Evolutionary conservation across 2,329 filamentous ascomycete genomes (phyloP), one percentile per base, ranked within the genome.

Genomic region (Cryphonectria naterciae): DNA sequence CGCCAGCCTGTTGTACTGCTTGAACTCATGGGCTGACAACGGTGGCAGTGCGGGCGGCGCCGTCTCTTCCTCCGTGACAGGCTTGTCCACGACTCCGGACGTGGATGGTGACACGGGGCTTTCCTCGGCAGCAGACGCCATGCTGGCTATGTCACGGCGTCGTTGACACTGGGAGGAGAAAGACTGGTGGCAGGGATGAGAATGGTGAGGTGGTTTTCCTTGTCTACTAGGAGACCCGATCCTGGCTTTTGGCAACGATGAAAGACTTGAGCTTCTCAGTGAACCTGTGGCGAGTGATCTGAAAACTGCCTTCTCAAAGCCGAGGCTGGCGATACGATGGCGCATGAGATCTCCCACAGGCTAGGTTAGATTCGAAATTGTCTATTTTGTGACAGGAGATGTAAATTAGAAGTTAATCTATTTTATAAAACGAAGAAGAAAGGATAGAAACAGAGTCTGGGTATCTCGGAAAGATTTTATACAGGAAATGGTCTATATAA

Each of bases 1-100:
- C 0, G 92, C 90, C 77, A 94, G 82, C n/a, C 85, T 85, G 81
- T 95, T 94, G 80, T 92, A 95, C 54, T 85, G 81, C 65, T 84
- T 85, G 77, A 93, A 94, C 70, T 95, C 91, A 69, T 85, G 83
- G 1, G 88, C 80, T 0, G 88, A 89, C 41, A 95, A 84, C 35
- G 91, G 88, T 0, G 91, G 89, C 1, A 92, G 80, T 19, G 65
- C 67, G 10, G 72, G 74, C 39, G 71, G 71, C 35, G 32, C 37
- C 58, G 17, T 73, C 72, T 43, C 39, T 22, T 72, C 60, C 13
- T 46, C 37, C 28, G 37, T 19, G 25, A 19, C 25, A 58, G 15
- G 25, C n/a, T 15, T 25, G 6, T 56, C 25, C 19, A 28, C 52
- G 41, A 52, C 46, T 10, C 62, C 41, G 32, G 52, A 32, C 56